phyloP scores from a whole-genome alignment of 1,284 basidiomycete species.

The Afroboletus lepidellus region DNA sequence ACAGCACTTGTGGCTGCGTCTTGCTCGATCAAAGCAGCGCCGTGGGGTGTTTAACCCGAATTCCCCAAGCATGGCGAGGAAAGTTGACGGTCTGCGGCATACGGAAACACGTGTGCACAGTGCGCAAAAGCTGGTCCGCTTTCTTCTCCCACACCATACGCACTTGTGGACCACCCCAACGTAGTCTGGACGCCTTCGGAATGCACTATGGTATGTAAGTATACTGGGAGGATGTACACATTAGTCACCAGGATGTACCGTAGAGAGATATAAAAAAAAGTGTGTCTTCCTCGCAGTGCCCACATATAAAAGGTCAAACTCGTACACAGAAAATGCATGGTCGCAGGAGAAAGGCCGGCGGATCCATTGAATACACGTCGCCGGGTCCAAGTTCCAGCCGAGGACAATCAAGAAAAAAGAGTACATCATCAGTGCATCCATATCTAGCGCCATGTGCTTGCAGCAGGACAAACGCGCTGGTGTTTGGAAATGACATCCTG shows the following conservation, averaged over 20 bases:
- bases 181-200: background rate
- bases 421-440: background rate
- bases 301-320: background rate
- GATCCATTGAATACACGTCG: background rate
- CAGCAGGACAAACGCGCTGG: conserved; percentile 27
- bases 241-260: conserved; percentile 2
- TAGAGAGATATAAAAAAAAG: background rate
- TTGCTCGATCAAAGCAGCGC: background rate
- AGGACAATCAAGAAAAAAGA: background rate
- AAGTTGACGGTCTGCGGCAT: background rate
- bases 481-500: conserved; percentile 31
- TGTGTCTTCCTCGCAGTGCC: conserved; percentile 3
- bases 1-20: background rate
- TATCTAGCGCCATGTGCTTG: conserved; percentile 15
- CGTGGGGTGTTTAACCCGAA: background rate
- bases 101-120: no score
- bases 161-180: background rate
- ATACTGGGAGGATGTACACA: background rate
- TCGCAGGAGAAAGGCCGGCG: background rate
- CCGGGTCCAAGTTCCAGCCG: background rate
- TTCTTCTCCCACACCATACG: background rate
- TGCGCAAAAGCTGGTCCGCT: background rate
- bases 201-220: background rate
- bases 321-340: background rate
- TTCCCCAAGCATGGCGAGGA: background rate